Conservation (phyloP, 305 asterid species). For the Vinca major region DNA sequence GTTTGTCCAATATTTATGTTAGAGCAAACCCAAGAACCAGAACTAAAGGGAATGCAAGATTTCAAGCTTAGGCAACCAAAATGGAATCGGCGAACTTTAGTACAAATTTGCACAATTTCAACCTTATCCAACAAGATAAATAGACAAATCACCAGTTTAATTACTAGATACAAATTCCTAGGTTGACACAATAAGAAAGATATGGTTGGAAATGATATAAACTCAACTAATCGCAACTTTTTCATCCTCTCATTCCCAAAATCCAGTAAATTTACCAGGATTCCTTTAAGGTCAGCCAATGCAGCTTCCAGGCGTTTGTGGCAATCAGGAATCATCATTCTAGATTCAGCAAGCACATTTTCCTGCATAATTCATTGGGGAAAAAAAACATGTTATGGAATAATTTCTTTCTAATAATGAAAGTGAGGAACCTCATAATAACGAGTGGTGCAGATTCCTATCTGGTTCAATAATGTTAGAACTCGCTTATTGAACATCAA, state of each 20-base stretch:
- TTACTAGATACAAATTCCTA: neutral
- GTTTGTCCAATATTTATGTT: neutral
- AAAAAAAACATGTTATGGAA: slow-evolving; percentile 1
- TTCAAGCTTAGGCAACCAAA: neutral
- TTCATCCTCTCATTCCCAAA: neutral
- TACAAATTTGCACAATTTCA: neutral
- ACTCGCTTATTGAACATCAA: neutral
- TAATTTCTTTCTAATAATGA: neutral
- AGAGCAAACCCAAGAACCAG: neutral
- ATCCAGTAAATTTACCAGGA: slow-evolving; percentile 33
- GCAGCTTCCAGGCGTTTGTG: slow-evolving; percentile 74
- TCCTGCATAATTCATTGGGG: slow-evolving; percentile 36
- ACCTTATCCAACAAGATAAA: neutral
- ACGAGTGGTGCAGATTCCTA: neutral
- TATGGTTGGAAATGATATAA: neutral
- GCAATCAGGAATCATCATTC: slow-evolving; percentile 95
- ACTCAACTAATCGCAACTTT: neutral
- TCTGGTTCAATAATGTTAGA: neutral
- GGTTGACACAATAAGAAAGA: neutral
- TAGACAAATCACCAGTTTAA: neutral
- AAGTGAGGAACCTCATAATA: neutral
- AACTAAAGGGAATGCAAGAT: neutral
- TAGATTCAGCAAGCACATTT: slow-evolving; percentile 79
- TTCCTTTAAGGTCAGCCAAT: slow-evolving; percentile 54
- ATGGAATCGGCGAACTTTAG: neutral